Base-by-base conservation (phyloP, 2,329 filamentous ascomycete genomes). In the Penicillium rolfsii region DNA sequence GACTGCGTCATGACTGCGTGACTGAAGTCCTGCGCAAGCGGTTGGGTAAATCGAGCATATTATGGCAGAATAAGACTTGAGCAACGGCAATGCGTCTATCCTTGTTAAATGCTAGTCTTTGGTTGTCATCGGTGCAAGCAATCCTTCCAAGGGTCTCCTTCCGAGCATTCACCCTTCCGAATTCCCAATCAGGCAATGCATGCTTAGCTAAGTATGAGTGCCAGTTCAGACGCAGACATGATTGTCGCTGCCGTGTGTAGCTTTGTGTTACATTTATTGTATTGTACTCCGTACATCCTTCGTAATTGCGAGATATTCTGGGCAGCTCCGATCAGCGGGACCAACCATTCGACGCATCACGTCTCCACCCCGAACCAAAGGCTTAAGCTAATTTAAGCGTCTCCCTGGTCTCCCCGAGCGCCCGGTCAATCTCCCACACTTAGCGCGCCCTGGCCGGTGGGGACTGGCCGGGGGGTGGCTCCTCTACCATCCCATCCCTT, bases 1-100 rank as follows among this genome's bases (percentile, higher is more conserved):
- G 19, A 24, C 49, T 52, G 30, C 24, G 57, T 49, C 62, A 62
- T 64, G 26, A 43, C 38, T 28, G 28, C 24, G 41, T 19, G 9
- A 24, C 22, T 33, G 16, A 24, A 28, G 3, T 24, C 36, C 11
- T 33, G n/a, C 24, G 30, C 16, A 19, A 36, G 26, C 9, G 14
- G 2, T 43, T 8, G 35, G n/a, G 24, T 12, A 49, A 33, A 11
- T 52, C 52, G 28, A 28, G 33, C 30, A 35, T 36, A 7, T 22
- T 36, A 52, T 52, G 28, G 8, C 5, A 33, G 33, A n/a, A 12
- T 8, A 33, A 28, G 28, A 24, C 1, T 5, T 24, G 8, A 28
- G 5, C 11, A 46, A 28, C 14, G 4, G 24, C 4, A 46, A 28
- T 8, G 28, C 4, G 11, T 28, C 22, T 8, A 2, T 46, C 28